A percentile compares a stretch with the other conserved stretches of the same genome.
These are phyloP conservation scores for Lichtheimia ramosa DNA, from an alignment of 371 early-diverging fungal species.

Conservation along the genomic window DNA sequence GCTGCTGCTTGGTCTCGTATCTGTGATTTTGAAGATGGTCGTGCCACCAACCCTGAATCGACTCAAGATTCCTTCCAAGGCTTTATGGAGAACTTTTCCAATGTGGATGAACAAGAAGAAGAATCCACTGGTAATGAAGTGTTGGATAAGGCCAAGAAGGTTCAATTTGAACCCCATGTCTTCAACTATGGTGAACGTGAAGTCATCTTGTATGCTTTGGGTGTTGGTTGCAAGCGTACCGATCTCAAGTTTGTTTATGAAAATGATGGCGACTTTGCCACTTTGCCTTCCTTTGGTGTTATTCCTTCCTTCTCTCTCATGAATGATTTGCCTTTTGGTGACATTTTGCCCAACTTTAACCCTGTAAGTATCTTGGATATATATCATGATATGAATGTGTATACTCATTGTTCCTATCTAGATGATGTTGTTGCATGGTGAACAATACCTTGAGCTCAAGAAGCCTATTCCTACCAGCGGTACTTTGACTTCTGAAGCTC, in stretches of 20 bases:
- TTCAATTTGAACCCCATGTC: constrained; percentile 46
- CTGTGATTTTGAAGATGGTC: constrained; percentile 91
- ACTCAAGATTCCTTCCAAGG: constrained; percentile 83
- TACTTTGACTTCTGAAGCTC: constrained; percentile 71
- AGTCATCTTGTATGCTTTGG: constrained; percentile 92
- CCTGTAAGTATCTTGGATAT: constrained; percentile 46
- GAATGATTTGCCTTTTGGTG: constrained; percentile 68
- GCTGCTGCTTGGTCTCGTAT: constrained; percentile 68
- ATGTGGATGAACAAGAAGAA: constrained; percentile 37
- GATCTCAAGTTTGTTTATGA: constrained; percentile 93
- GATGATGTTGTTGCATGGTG: constrained; percentile 98
- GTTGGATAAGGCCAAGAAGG: constrained; percentile 67
- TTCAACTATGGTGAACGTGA: constrained; percentile 82
- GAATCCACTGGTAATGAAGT: constrained; percentile 40
- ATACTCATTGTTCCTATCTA: constrained; percentile 13
- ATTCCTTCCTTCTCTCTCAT: constrained; percentile 80
- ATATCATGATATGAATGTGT: neutral
- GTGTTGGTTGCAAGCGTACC: constrained; percentile 86
- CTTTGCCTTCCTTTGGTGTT: constrained; percentile 92
- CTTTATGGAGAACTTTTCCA: constrained; percentile 79
- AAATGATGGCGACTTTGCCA: constrained; percentile 73
- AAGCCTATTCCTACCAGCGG: constrained; percentile 84
- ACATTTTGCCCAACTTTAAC: constrained; percentile 87
- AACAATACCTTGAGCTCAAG: constrained; percentile 90
- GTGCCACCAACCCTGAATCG: constrained; percentile 79